Base-by-base conservation (phyloP, 2,329 filamentous ascomycete genomes). In the Plectosphaerella plurivora region DNA sequence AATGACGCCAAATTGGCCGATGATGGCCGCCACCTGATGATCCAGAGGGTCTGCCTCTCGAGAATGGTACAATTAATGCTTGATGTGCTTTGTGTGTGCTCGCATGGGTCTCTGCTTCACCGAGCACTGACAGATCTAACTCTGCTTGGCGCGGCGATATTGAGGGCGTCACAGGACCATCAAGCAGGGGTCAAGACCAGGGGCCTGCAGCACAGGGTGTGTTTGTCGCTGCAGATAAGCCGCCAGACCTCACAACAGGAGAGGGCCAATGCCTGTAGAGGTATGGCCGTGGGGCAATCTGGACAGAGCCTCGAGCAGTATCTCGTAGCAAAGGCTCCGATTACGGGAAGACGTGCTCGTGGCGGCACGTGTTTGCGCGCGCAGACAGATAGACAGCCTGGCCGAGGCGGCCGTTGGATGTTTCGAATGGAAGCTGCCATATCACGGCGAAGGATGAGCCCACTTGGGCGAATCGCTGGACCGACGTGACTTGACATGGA, bases 391-490 rank as follows among this genome's bases (percentile, higher is more conserved):
- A 44, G 28, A 9, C 28, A 33, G 28, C 28, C 28, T 33, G 28
- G 28, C 8, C 28, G 8, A 33, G 28, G 39, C 20, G 39, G 39
- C n/a, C 39, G 39, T 44, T 22, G 39, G 20, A 44, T 15, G n/a
- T 16, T 33, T 33, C 28, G 28, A 33, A 33, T 10, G 7, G 22
- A 3, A 5, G 28, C 28, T 33, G 28, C 28, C 28, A 33, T 33
- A 33, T 33, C 28, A 33, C 28, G 28, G 45, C 33, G 16, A 45
- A 49, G 25, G 35, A 41, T 49, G 47, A 55, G 44, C 47, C 51
- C 49, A 51, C 49, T 28, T 14, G 44, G 41, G 55, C 51, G 55
- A 57, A 51, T 55, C 55, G 55, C 55, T 51, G 44, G 44, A 16
- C 20, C 39, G 25, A 49, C 28, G 49, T 33, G 46, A 47, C 47